Evolutionary conservation across 495 filamentous ascomycete genomes (phyloP).

Genomic region (Lasiosphaeriaceae sp.): DNA sequence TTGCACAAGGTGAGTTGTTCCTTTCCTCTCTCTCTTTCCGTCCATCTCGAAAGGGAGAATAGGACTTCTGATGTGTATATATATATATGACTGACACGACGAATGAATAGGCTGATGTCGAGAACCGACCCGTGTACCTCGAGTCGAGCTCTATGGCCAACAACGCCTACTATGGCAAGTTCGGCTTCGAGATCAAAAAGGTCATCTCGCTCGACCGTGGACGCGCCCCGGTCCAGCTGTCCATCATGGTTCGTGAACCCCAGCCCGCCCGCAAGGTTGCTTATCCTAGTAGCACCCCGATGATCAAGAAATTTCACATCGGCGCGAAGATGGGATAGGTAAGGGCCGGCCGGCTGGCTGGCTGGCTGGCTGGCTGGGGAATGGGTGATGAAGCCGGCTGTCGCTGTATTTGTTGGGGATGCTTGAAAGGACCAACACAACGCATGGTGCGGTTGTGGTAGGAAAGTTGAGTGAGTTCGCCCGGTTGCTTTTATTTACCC

Average conservation of each 20-base stretch:
- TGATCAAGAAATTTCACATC: background rate
- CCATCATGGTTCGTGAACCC: constrained; percentile 75
- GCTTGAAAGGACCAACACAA: too few species aligned
- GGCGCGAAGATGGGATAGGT: background rate
- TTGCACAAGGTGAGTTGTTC: constrained; percentile 51
- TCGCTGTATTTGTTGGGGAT: too few species aligned
- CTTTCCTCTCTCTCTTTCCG: background rate
- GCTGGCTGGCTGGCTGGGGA: background rate
- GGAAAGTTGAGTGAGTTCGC: too few species aligned
- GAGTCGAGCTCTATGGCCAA: constrained; percentile 69
- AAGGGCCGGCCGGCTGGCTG: too few species aligned
- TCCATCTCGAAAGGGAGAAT: too few species aligned
- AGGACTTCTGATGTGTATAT: too few species aligned
- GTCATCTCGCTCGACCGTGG: constrained; percentile 58
- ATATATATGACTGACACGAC: background rate
- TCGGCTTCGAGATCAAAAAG: constrained; percentile 60
- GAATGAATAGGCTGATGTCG: constrained; percentile 58
- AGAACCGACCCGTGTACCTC: constrained; percentile 64
- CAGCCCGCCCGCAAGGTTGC: constrained; percentile 24
- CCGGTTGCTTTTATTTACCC: too few species aligned
- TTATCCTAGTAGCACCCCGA: background rate
- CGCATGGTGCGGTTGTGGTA: too few species aligned
- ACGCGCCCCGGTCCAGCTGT: constrained; percentile 58
- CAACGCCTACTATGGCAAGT: constrained; percentile 62
- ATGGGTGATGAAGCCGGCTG: too few species aligned